Evolutionary conservation across 2,329 filamentous ascomycete species (phyloP).

Genomic region (Penicillium sp.): DNA sequence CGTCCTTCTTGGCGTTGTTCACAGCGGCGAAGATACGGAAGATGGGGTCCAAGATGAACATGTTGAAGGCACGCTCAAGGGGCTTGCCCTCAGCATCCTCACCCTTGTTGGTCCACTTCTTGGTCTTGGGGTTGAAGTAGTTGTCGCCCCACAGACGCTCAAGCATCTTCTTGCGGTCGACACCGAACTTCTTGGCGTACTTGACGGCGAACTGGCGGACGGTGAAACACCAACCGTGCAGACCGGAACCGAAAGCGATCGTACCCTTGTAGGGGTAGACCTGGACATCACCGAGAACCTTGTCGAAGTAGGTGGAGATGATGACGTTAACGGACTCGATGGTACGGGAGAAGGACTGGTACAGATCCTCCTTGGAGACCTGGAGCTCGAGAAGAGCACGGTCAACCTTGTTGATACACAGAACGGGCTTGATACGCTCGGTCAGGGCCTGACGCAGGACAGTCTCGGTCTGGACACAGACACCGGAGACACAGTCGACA

Average conservation of each 20-base stretch:
- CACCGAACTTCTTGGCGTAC: conserved; percentile 99
- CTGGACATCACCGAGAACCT: conserved; percentile 94
- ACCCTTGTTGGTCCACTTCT: conserved; percentile 96
- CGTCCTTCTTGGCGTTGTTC: conserved; percentile 99
- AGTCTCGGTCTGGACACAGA: conserved; percentile 99
- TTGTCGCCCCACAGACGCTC: conserved; percentile 99
- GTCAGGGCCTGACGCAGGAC: conserved; percentile 97
- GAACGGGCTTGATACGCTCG: conserved; percentile 99
- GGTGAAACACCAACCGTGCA: conserved; percentile 99
- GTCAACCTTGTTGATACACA: conserved; percentile 99
- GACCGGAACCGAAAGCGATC: conserved; percentile 98
- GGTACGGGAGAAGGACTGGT: conserved; percentile 99
- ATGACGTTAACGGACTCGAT: conserved; percentile 99
- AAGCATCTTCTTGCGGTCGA: conserved; percentile 99
- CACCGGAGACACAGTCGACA: conserved; percentile 99
- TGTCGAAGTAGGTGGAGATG: conserved; percentile 98
- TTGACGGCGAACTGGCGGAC: conserved; percentile 93
- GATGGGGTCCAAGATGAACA: conserved; percentile 99
- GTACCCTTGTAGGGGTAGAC: conserved; percentile 98
- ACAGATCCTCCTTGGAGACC: conserved; percentile 97
- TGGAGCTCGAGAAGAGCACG: conserved; percentile 98
- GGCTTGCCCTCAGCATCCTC: conserved; percentile 76
- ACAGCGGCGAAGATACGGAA: conserved; percentile 97
- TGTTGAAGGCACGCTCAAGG: conserved; percentile 98
- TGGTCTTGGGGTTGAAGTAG: conserved; percentile 99